Percentiles rank a stretch among this genome's conserved stretches.
Evolutionary conservation across 2,329 filamentous ascomycete species (phyloP).

Genomic region (Ampelomyces quisqualis): DNA sequence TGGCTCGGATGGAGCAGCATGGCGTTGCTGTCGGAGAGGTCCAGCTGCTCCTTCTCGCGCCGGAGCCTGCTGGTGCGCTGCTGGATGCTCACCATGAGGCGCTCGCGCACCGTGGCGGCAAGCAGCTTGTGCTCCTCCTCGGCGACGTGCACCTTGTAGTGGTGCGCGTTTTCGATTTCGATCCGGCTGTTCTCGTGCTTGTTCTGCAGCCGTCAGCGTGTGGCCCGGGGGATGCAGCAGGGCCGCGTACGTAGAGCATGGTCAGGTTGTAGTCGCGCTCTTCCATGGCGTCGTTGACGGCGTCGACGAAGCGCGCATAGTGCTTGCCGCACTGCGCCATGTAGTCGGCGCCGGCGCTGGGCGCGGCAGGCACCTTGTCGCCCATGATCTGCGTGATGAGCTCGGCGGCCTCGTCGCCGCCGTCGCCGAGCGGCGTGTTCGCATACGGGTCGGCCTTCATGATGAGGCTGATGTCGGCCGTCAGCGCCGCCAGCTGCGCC

Average conservation of each 20-base stretch:
- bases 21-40: constrained; percentile 66
- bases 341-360: constrained; percentile 67
- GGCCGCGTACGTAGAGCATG: constrained; percentile 68
- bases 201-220: constrained; percentile 48
- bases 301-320: constrained; percentile 81
- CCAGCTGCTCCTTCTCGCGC: constrained; percentile 66
- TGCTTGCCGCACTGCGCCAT: constrained; percentile 69
- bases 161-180: constrained; percentile 58
- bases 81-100: constrained; percentile 59
- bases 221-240: not conserved
- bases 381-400: constrained; percentile 53
- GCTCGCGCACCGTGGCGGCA: constrained; percentile 60
- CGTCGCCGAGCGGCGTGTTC: constrained; percentile 66
- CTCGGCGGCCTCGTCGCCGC: constrained; percentile 65
- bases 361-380: constrained; percentile 43
- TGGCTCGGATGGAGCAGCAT: constrained; percentile 65
- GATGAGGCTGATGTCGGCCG: constrained; percentile 84
- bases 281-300: constrained; percentile 86
- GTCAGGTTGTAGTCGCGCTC: constrained; percentile 81
- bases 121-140: constrained; percentile 63
- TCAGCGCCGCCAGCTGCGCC: constrained; percentile 86
- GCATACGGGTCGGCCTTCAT: constrained; percentile 81
- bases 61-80: constrained; percentile 59
- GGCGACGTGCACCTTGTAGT: constrained; percentile 62
- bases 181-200: constrained; percentile 58